Evolutionary conservation across 805 yeast genomes (phyloP).

Genomic region (Blastobotrys mokoenaii): DNA sequence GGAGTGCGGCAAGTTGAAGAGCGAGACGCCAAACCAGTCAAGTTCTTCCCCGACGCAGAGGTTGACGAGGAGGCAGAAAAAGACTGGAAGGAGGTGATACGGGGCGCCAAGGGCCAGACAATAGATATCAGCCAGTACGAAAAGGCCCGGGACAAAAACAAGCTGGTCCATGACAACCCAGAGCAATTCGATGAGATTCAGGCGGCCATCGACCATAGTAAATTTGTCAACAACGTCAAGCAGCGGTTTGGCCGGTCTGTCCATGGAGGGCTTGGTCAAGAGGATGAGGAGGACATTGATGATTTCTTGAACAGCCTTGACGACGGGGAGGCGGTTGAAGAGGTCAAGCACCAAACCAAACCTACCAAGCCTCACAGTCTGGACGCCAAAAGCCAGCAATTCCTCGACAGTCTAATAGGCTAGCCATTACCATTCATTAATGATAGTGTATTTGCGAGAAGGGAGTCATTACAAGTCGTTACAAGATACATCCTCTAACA

Average conservation of each 20-base stretch:
- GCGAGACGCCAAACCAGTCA: not conserved
- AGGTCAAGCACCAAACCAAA: no score
- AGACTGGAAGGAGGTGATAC: slow-evolving; percentile 5
- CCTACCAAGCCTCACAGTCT: no score
- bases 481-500: no score
- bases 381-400: not conserved
- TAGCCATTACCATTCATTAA: no score
- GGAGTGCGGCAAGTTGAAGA: not conserved
- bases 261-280: slow-evolving; percentile 1
- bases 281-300: slow-evolving; percentile 16
- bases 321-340: not conserved
- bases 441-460: no score
- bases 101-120: not conserved
- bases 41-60: slow-evolving; percentile 10
- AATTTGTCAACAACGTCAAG: slow-evolving; percentile 10
- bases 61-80: slow-evolving; percentile 8
- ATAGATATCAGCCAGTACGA: not conserved
- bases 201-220: slow-evolving; percentile 14
- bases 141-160: not conserved
- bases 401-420: not conserved
- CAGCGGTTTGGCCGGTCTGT: slow-evolving; percentile 10
- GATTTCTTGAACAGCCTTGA: slow-evolving; percentile 18
- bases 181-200: slow-evolving; percentile 11
- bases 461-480: no score
- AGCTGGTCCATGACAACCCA: slow-evolving; percentile 6